A percentile compares a stretch with the other conserved stretches of the same genome.
Evolutionary conservation across 106 monocot genomes (phyloP).

Genomic region (Dendrobium officinale): DNA sequence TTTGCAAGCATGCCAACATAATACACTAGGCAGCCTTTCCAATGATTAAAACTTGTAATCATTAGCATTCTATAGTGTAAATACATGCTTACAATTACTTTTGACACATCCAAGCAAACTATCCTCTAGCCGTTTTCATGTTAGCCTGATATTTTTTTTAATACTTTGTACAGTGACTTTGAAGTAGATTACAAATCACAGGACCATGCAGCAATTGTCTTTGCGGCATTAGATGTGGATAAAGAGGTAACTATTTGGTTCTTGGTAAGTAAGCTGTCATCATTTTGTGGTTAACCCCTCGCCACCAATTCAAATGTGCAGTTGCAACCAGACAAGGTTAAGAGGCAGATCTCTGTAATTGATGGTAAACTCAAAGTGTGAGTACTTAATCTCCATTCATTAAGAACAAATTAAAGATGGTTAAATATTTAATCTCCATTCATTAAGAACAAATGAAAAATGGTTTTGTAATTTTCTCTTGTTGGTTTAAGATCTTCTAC

Average conservation of each 20-base stretch:
- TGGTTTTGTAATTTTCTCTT: neutral
- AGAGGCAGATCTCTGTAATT: slow-evolving; percentile 56
- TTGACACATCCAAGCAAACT: too few relatives aligned
- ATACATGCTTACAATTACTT: too few relatives aligned
- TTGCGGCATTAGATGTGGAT: slow-evolving; percentile 72
- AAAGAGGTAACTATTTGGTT: slow-evolving; percentile 51
- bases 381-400: slow-evolving; percentile 20
- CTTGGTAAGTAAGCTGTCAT: neutral
- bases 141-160: too few relatives aligned
- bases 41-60: too few relatives aligned
- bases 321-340: slow-evolving; percentile 97
- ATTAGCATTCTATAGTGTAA: too few relatives aligned
- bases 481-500: too few relatives aligned
- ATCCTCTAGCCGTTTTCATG: too few relatives aligned
- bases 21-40: neutral
- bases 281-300: neutral
- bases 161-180: slow-evolving; percentile 47
- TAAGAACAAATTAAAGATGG: too few relatives aligned
- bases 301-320: slow-evolving; percentile 11
- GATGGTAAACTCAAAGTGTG: slow-evolving; percentile 73
- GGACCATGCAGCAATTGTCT: slow-evolving; percentile 66
- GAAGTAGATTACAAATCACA: slow-evolving; percentile 85
- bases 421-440: neutral
- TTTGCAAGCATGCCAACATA: neutral
- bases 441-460: too few relatives aligned